These are phyloP conservation scores for Leptosphaerulina australis DNA, from an alignment of 2,329 filamentous ascomycete species.

Conservation along the genomic window DNA sequence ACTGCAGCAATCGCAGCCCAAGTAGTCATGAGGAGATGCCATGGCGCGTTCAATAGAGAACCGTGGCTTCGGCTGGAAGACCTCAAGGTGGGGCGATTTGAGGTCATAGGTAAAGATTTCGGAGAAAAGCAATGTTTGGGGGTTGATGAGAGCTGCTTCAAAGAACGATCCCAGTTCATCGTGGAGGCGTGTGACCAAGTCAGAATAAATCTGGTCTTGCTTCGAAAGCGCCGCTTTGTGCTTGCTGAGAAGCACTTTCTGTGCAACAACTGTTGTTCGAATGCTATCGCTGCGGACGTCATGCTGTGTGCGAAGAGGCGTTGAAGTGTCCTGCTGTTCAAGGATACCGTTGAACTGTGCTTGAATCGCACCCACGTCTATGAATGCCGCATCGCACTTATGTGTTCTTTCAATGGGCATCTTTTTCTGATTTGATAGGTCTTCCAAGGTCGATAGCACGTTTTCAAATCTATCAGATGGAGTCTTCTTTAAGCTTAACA, in stretches of 20 bases:
- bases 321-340: conserved; percentile 27
- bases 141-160: conserved; percentile 53
- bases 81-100: conserved; percentile 70
- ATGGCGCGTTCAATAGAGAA: conserved; percentile 74
- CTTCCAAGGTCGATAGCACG: conserved; percentile 49
- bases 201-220: conserved; percentile 73
- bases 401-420: conserved; percentile 6
- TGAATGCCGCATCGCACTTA: conserved; percentile 24
- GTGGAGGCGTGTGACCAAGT: conserved; percentile 64
- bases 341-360: conserved; percentile 46
- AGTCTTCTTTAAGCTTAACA: conserved; percentile 66
- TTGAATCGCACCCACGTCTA: conserved; percentile 30
- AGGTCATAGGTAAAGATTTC: conserved; percentile 80
- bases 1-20: conserved; percentile 72
- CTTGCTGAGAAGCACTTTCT: conserved; percentile 79
- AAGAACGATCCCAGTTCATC: conserved; percentile 59
- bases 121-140: conserved; percentile 64
- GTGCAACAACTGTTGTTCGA: conserved; percentile 78
- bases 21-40: conserved; percentile 75
- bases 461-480: conserved; percentile 59
- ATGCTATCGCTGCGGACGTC: conserved; percentile 71
- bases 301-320: conserved; percentile 73
- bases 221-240: conserved; percentile 73
- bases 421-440: background rate
- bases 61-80: conserved; percentile 76